Base-by-base conservation (phyloP, 2,329 filamentous ascomycete species). In the Epichloe sylvatica region DNA sequence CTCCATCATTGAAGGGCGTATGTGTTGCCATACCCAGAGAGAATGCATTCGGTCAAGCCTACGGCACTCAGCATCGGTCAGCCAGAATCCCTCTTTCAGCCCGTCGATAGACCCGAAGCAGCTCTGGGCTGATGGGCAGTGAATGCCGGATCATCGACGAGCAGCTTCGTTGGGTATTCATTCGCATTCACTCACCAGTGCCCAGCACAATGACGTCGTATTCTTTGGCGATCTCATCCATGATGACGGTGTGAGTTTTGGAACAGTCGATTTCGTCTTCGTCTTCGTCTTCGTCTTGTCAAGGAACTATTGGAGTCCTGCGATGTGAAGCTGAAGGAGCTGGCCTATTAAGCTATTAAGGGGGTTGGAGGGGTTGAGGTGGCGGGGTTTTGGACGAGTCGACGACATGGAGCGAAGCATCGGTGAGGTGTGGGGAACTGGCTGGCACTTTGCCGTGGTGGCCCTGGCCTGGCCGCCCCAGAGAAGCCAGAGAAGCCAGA, bases 131-230 rank as follows among this genome's bases (percentile, higher is more conserved):
- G 46, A 45, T 39, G 21, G 25, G 46, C 36, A 25, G 23, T 42
- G 13, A 21, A 4, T 37, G 36, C 36, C 41, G 46, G 33, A 49
- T 12, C 6, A 6, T 37, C 44, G n/a, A 34, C 44, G 34, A 23
- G 34, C 34, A 9, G 37, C 39, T 25, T 13, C 17, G 23, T 43
- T 21, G 21, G 35, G 25, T n/a, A 5, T n/a, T 23, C 7, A 6
- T 40, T 9, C 59, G 71, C 80, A 6, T 40, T 9, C 59, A 71
- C 80, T 65, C 76, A 95, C 89, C 90, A 69, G 92, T 98, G 78
- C 92, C 92, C 68, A 98, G 81, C 67, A 98, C 92, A 67, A 98
- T 82, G 70, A 96, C 87, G 79, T 98, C 92, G 79, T 98, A 98
- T 72, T 96, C 90, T 67, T 88, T 86, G 60, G 90, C 88, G 67